A percentile compares a stretch with the other conserved stretches of the same genome.
These are phyloP conservation scores for Delonix regia DNA, from an alignment of 306 rosid species.

Conservation along the genomic window DNA sequence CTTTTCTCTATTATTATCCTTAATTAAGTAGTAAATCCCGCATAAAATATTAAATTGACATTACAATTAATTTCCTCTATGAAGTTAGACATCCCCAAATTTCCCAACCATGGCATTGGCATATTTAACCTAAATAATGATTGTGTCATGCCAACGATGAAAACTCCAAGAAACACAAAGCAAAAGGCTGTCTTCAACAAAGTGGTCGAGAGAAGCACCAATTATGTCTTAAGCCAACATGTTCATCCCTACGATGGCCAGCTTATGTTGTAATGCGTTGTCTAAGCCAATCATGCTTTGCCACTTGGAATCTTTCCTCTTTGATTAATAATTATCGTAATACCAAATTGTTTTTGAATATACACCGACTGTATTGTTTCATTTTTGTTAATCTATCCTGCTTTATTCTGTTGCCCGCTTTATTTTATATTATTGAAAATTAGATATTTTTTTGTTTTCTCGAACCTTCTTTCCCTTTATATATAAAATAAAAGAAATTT, in stretches of 20 bases:
- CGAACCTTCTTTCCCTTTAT: no score
- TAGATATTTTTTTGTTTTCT: neutral
- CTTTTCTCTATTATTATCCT: no score
- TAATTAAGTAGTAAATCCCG: no score
- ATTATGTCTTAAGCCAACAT: constrained; percentile 10
- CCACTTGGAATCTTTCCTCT: constrained; percentile 29
- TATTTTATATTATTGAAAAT: neutral
- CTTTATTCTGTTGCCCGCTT: neutral
- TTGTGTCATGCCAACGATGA: constrained; percentile 27
- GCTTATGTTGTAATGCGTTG: constrained; percentile 35
- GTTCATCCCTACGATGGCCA: neutral
- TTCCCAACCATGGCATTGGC: neutral
- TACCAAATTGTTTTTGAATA: no score
- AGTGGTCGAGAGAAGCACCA: constrained; percentile 11
- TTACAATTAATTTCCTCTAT: no score
- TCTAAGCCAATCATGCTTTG: constrained; percentile 8
- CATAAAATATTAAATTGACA: no score
- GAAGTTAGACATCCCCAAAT: no score
- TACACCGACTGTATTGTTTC: neutral
- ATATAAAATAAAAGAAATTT: no score
- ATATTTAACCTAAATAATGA: neutral
- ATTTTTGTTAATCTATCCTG: neutral
- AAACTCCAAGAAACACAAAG: constrained; percentile 5
- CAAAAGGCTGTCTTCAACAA: constrained; percentile 24
- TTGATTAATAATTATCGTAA: neutral